Evolutionary conservation across 208 protist genomes (phyloP), one percentile per base, ranked within the genome.

Genomic region (Perkinsela sp.): DNA sequence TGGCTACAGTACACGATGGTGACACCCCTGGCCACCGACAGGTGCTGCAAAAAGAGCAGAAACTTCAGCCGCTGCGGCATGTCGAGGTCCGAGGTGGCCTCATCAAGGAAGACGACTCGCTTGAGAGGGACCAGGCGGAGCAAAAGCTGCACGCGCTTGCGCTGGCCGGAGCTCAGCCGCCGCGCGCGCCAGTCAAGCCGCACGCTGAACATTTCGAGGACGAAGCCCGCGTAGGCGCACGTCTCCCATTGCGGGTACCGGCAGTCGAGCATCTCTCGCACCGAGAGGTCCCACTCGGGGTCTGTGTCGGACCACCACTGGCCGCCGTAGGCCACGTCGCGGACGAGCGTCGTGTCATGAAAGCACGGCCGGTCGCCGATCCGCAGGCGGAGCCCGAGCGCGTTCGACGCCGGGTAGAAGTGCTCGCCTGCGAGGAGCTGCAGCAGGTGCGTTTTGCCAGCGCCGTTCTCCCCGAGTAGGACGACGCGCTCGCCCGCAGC

Each of bases 381-480:
- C 13, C 81, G 69, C n/a, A 87, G 72, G 0, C 78, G 74, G 0
- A 77, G 72, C 31, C 73, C 30, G 29, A 68, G 16, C 67, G 83
- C 85, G 68, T 77, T 40, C 57, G 79, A 76, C 30, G 28, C 66
- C 1, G 68, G 67, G 30, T 92, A 88, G 57, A 85, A 87, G 32
- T 89, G 77, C 67, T 90, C 87, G 28, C 89, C 88, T 16, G 79
- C 83, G 16, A 95, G 72, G 69, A 96, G 87, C 69, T 89, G 91
- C 48, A 96, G 79, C 31, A 96, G 77, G 16, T 90, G 94, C 22
- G 80, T 85, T 73, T 96, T 96, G 67, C 92, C 92, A 1, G 82
- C 68, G 31, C 93, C 93, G 80, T 97, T 97, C 68, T 83, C 81
- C 48, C 92, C 93, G 32, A 91, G 87, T n/a, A 97, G 70, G 32